A percentile compares a stretch with the other conserved stretches of the same genome.
Conservation (phyloP, 805 yeast species). For the Sugiyamaella americana region DNA sequence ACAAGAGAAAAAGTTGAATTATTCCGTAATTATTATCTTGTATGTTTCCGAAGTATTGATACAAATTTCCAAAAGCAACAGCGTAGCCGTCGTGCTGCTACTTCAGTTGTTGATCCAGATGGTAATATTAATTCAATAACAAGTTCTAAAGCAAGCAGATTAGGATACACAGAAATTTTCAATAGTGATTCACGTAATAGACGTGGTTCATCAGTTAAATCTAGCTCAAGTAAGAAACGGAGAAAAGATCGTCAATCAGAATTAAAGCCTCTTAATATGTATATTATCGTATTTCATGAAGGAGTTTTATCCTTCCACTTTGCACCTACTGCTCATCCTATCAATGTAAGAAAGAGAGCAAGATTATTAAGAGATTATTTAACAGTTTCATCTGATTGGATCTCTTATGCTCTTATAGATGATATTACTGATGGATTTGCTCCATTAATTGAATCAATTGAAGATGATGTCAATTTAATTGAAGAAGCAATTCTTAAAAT, state of each 20-base stretch:
- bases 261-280: constrained; percentile 84
- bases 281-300: constrained; percentile 82
- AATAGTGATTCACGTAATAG: not conserved
- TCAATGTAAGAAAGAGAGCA: constrained; percentile 90
- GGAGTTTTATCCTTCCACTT: constrained; percentile 93
- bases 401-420: constrained; percentile 92
- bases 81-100: not conserved
- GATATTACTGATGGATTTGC: constrained; percentile 97
- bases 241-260: constrained; percentile 11
- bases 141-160: not conserved
- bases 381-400: constrained; percentile 92
- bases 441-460: constrained; percentile 91
- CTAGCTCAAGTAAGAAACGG: constrained; percentile 5
- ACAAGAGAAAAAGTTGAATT: constrained; percentile 93
- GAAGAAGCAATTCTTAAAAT: constrained; percentile 85
- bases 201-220: constrained; percentile 8
- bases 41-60: constrained; percentile 82
- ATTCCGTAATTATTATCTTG: constrained; percentile 83
- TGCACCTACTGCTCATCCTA: constrained; percentile 92
- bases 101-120: not conserved
- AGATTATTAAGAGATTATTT: constrained; percentile 80
- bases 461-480: constrained; percentile 88
- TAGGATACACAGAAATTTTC: not conserved
- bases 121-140: not conserved
- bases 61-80: constrained; percentile 38